Evolutionary conservation across 1,284 basidiomycete genomes (phyloP), one percentile per base, ranked within the genome.

Genomic region (Takashimella koratensis): DNA sequence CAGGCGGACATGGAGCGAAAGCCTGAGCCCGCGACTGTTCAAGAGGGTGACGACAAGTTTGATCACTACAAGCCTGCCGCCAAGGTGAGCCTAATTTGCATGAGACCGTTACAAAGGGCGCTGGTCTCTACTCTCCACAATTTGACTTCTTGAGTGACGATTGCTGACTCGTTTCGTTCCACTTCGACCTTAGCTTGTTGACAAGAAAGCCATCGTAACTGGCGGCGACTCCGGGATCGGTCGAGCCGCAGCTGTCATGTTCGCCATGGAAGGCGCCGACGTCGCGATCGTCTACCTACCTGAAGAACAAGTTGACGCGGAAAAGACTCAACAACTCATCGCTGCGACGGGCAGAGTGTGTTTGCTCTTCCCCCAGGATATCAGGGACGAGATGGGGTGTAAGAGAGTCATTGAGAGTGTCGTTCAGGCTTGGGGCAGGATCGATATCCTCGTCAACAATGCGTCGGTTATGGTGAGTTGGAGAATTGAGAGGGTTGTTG

Each of bases 231-330:
- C 78, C 24, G 82, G 84, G n/a, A 85, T 86, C 49, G 84, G 84
- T 6, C 78, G 84, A 23, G 70, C 81, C 1, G 81, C 81, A 1
- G 83, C 83, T 8, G 78, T 83, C 54, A 78, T 83, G 68, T 84
- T 84, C 60, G 83, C 84, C 1, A 77, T 84, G 16, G 84, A 86
- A 66, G 85, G 85, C 2, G 79, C 81, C 13, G 82, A 83, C 47
- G 79, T 86, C n/a, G 83, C 83, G 0, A 82, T 86, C 56, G 78
- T 79, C n/a, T 81, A 85, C 68, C 77, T 86, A 2, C 79, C 82
- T 4, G 67, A 74, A 51, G 78, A 79, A 63, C 70, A 79, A 63
- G 67, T 74, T 57, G 78, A 79, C 53, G 73, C 73, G 24, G 66
- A 75, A 47, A 68, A 70, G 55, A 66, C 65, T 43, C 68, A 70